These are phyloP conservation scores for Canariomyces notabilis DNA, from an alignment of 2,329 filamentous ascomycete species.

Conservation along the genomic window DNA sequence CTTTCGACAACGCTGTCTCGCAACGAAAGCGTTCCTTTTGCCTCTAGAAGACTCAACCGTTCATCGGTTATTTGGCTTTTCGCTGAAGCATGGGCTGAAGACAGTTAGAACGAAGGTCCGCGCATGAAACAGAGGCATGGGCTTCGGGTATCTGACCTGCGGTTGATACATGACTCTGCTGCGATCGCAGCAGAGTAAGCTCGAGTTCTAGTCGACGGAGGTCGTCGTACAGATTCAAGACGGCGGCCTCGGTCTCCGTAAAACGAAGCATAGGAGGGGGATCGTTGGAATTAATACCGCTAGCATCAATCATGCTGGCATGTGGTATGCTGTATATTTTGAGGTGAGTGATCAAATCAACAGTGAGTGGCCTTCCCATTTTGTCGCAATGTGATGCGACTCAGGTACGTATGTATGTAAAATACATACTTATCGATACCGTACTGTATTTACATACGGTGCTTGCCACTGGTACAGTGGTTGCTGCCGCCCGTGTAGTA, in stretches of 20 bases:
- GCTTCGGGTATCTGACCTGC: slow-evolving; percentile 28
- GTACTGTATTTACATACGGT: no score
- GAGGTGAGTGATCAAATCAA: no score
- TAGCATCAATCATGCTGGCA: slow-evolving; percentile 13
- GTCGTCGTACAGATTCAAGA: slow-evolving; percentile 66
- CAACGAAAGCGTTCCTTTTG: slow-evolving; percentile 64
- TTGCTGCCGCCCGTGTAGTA: no score
- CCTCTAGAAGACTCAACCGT: slow-evolving; percentile 63
- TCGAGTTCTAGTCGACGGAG: slow-evolving; percentile 68
- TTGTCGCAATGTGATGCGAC: no score
- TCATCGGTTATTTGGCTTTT: slow-evolving; percentile 51
- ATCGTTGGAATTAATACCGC: slow-evolving; percentile 13
- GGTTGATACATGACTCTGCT: slow-evolving; percentile 26
- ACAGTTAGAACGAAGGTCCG: neutral
- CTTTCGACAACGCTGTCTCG: slow-evolving; percentile 64
- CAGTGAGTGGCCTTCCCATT: no score
- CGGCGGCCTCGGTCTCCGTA: slow-evolving; percentile 60
- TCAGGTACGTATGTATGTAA: no score
- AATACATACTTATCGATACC: no score
- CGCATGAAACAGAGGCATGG: slow-evolving; percentile 9
- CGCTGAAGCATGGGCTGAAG: slow-evolving; percentile 20
- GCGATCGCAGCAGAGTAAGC: slow-evolving; percentile 58
- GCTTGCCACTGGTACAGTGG: no score
- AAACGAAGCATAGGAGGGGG: slow-evolving; percentile 43
- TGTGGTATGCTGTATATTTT: slow-evolving; percentile 12